Evolutionary conservation across 1,139 yeast genomes (phyloP), one percentile per base, ranked within the genome.

Genomic region (Yamadazyma mexicana): DNA sequence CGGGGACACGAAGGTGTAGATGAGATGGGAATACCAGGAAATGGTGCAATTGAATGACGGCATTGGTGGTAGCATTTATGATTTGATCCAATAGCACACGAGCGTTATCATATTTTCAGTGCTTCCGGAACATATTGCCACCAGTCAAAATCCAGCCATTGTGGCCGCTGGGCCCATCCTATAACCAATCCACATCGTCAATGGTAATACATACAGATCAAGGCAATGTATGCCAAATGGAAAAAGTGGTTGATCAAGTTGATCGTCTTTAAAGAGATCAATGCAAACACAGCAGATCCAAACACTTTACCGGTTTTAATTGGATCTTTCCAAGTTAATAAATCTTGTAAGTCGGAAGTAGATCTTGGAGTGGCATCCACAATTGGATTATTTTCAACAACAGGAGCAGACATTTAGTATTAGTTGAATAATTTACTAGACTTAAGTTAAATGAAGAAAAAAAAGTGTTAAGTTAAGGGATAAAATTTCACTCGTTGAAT

Each of bases 311-410:
- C 97, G 41, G 96, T 82, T 55, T 75, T 73, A 48, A 75, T 67
- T 30, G 97, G 96, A 58, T 87, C 77, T 53, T 78, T 75, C 98
- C 98, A 91, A 49, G 91, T 80, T 47, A 91, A 70, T 50, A 89
- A 67, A 18, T 50, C 54, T 42, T 54, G 45, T 24, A 50, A 44
- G 24, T 49, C 39, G 34, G 43, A 37, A 14, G 50, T 30, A 16
- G 37, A 27, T 11, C 30, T 38, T n/a, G 53, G 44, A 24, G 16
- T 8, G 12, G 24, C 5, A n/a, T 11, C 24, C 4, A 18, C 3
- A 18, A 23, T 15, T 14, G 34, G 20, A 34, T 16, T n/a, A n/a
- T n/a, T 14, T 33, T 33, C 17, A 17, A 16, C 17, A 33, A 49
- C 37, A 17, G 48, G 34, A 43, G 61, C 37, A 16, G 51, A 44